Evolutionary conservation across 1,284 basidiomycete genomes (phyloP), one percentile per base, ranked within the genome.

Genomic region (Heterobasidion irregulare): DNA sequence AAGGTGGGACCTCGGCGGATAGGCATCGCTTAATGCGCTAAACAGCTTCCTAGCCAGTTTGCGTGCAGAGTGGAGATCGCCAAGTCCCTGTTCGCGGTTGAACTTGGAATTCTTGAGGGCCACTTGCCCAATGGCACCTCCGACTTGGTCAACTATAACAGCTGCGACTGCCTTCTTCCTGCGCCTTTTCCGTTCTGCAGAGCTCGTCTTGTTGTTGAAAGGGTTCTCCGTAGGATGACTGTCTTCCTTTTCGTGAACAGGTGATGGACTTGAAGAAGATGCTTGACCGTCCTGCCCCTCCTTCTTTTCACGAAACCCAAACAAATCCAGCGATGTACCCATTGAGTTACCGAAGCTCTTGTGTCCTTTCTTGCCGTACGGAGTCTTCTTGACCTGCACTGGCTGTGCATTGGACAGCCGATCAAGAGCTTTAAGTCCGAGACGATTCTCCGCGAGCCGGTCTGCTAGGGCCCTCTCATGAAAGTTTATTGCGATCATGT

Each of bases 1-100:
- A 18, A 89, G 74, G 66, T 86, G 76, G 41, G 75, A 72, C 55
- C 83, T 70, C 36, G 77, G 74, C 12, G 84, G 84, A 59, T 75
- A 70, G 5, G 80, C 78, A 53, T 83, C 78, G 57, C 78, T 86
- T 34, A 91, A 71, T 18, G 81, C 75, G 59, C 77, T 75, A 66
- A 92, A 93, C 55, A 93, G 69, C 64, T 90, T 86, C 61, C 79
- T 77, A 10, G 90, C 90, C 33, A 93, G 71, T 63, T 78, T 80
- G 55, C 86, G 75, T 1, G 90, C 90, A 2, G 86, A 89, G 60
- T 81, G 74, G 57, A 89, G 69, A 34, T 79, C 79, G 36, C 79
- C 77, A 45, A 82, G 68, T 59, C 80, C 78, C 43, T 72, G 78
- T 34, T 76, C 74, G 56, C 74, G 75, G 59, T 84, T 80, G 61